Evolutionary conservation across 352 stramenopile species (phyloP), one percentile per base, ranked within the genome.

Genomic region (Globisporangium emineosum): DNA sequence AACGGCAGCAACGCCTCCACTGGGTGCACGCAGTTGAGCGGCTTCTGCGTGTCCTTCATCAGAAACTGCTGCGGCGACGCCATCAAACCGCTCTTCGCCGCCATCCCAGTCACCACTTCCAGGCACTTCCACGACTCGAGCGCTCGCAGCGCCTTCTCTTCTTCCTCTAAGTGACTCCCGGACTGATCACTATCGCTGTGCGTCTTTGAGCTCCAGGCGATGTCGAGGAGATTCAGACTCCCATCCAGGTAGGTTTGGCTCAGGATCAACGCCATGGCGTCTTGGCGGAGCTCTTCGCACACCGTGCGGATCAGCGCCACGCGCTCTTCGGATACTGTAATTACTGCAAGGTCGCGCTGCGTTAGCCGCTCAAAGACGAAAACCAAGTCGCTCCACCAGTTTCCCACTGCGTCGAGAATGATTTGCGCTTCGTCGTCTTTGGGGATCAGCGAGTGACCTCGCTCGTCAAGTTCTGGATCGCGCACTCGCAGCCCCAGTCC

Each of bases 371-470:
- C 43, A 62, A 81, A 90, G 45, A 91, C 67, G 0, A 40, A 43
- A 5, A 71, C 64, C 10, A 91, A 66, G 60, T 93, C 84, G 25
- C 69, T 77, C 82, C 82, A 93, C 84, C 84, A 93, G 51, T 93
- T 89, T 0, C 82, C 81, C 3, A 74, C 68, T 17, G 62, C 57
- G 17, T 77, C 69, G 2, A 80, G 30, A 40, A 93, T 83, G 15
- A 76, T 23, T 1, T 69, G 43, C 3, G 63, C 50, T 53, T 89
- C 79, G 29, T 69, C 47, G n/a, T 55, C 9, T 57, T 60, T 29
- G 1, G 13, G 2, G 19, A 5, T 54, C 4, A 33, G 6, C 23
- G n/a, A 10, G 8, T 35, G 23, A 5, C 30, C 43, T n/a, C 51
- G 47, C 9, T 51, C 42, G 25, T 68, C 59, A 1, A 50, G 9